Evolutionary conservation across 441 rosid genomes (phyloP), one percentile per base, ranked within the genome.

Genomic region (Kokia cookei): DNA sequence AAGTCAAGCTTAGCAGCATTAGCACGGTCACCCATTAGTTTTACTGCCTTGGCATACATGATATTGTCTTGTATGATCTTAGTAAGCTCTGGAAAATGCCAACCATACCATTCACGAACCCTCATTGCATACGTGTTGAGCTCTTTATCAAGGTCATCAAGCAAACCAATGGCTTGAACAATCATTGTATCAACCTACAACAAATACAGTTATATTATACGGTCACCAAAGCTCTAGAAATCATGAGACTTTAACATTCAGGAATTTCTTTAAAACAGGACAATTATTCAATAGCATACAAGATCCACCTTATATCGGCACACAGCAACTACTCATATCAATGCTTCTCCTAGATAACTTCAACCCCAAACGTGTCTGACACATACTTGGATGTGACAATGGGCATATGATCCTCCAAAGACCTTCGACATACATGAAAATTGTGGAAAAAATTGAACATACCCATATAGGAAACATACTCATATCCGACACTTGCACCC

Each of bases 31-130:
- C 97, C 91, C 97, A 95, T 89, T 80, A 90, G 72, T 76, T 95
- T 95, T 65, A 91, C 96, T 7, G 89, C 69, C 82, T 93, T 93
- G 42, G 99, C 99, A 82, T 95, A 95, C 1, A 75, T 87, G 57
- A 95, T 91, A 79, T 91, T 93, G 79, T 95, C 99, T 67, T 81
- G 85, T 22, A 95, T 82, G 78, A 95, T 91, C 88, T 86, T 95
- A 2, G 91, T 92, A 75, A 95, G 98, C 88, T 95, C 99, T 0
- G 98, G 99, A 82, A 95, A 93, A 84, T 95, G 99, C 98, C 99
- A 95, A 50, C 99, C 99, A 26, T 93, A 93, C 99, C 99, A 95
- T 71, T 95, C 99, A 55, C 93, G 86, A 43, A 91, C 94, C 69
- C 98, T 88, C 99, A 92, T 94, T 0, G 97, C 96, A 59, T 93